These are phyloP conservation scores for Vigna nakashimae DNA, from an alignment of 306 rosid genomes.

Conservation along the genomic window DNA sequence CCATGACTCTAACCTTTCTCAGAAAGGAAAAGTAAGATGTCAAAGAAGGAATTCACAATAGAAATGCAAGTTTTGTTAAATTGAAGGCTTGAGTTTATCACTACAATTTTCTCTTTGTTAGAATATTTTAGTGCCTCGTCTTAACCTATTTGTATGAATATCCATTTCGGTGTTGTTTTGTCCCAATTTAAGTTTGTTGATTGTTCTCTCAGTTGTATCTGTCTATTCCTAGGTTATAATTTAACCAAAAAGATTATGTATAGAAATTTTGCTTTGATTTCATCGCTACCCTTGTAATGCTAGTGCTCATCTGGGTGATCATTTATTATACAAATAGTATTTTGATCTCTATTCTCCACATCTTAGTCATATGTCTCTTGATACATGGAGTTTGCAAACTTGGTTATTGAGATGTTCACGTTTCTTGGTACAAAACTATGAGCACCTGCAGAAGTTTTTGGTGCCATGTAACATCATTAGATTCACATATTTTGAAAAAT, in stretches of 20 bases:
- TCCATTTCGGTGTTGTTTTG: background rate
- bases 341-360: background rate
- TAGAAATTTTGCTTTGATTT: background rate
- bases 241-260: background rate
- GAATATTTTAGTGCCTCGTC: background rate
- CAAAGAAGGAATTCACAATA: background rate
- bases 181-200: background rate
- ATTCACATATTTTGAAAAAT: no score
- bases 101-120: background rate
- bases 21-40: background rate
- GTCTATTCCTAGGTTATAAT: background rate
- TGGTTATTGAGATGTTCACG: background rate
- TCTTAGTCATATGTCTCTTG: background rate
- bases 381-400: background rate
- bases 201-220: background rate
- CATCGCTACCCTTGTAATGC: background rate
- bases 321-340: background rate
- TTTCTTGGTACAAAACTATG: slow-evolving; percentile 15
- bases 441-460: background rate
- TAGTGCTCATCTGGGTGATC: background rate
- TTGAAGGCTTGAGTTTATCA: background rate
- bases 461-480: background rate
- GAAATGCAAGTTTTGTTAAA: background rate
- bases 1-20: background rate
- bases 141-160: background rate